These are phyloP conservation scores for Lobosporangium transversale DNA, from an alignment of 192 early-diverging fungal genomes.

Conservation along the genomic window DNA sequence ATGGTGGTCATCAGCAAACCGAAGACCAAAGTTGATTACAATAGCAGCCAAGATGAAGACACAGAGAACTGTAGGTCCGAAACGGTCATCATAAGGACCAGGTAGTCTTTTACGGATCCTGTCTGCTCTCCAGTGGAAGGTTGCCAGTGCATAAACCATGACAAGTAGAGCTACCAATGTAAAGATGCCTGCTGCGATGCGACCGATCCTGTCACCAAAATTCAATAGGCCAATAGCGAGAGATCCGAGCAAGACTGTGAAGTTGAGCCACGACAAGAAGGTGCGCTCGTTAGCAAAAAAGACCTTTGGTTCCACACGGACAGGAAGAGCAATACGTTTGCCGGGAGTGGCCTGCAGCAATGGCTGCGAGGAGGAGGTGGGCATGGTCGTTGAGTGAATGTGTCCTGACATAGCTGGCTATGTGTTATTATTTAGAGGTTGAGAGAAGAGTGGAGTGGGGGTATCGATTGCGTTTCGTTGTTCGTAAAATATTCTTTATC, in stretches of 20 bases:
- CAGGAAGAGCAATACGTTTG: slow-evolving; percentile 82
- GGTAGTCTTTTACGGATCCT: slow-evolving; percentile 71
- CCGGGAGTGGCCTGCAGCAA: slow-evolving; percentile 44
- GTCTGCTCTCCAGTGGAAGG: slow-evolving; percentile 80
- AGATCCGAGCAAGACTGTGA: slow-evolving; percentile 79
- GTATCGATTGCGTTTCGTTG: not conserved
- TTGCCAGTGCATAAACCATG: slow-evolving; percentile 82
- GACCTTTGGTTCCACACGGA: slow-evolving; percentile 87
- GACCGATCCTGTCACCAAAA: slow-evolving; percentile 79
- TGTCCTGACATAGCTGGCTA: slow-evolving; percentile 33
- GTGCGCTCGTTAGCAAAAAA: slow-evolving; percentile 97
- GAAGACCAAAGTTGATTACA: slow-evolving; percentile 71
- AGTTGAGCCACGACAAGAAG: slow-evolving; percentile 90
- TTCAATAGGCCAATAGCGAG: slow-evolving; percentile 81
- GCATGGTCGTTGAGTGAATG: slow-evolving; percentile 45
- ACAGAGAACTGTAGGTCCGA: slow-evolving; percentile 78
- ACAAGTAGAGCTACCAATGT: slow-evolving; percentile 75
- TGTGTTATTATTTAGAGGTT: not conserved
- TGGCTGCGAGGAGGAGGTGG: slow-evolving; percentile 38
- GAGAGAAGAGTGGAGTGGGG: not conserved
- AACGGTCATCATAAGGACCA: slow-evolving; percentile 81
- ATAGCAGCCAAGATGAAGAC: slow-evolving; percentile 72
- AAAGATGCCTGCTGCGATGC: slow-evolving; percentile 63
- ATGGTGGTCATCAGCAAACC: slow-evolving; percentile 14
- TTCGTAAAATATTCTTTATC: no score